These are phyloP conservation scores for Helichrysum umbraculigerum DNA, from an alignment of 129 eudicot genomes.

Conservation along the genomic window DNA sequence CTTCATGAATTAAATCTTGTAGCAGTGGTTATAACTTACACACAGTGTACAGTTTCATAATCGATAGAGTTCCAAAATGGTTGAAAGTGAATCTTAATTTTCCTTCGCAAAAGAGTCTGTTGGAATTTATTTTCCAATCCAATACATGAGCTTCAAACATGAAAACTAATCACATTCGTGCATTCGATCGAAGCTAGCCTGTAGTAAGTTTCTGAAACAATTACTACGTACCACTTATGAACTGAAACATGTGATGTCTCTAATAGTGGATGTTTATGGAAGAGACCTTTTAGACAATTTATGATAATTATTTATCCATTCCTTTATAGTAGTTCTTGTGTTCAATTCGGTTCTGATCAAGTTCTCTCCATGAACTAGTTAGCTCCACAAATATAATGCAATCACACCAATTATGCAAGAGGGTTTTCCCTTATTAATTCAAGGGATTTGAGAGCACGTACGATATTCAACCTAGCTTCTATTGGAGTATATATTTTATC, in stretches of 20 bases:
- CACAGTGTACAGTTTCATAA: no score
- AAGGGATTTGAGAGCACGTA: not conserved
- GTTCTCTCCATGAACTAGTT: not conserved
- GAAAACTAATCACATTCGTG: not conserved
- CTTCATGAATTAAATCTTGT: not conserved
- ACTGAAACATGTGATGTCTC: constrained; percentile 1
- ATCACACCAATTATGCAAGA: not conserved
- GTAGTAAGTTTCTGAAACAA: not conserved
- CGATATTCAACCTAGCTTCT: not conserved
- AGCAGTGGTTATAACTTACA: not conserved
- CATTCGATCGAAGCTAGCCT: no score
- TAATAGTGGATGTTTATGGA: constrained; percentile 5
- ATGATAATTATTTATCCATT: not conserved
- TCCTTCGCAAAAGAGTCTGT: not conserved
- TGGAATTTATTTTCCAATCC: not conserved
- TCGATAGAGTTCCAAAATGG: not conserved
- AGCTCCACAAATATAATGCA: constrained; percentile 2
- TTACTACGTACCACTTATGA: not conserved
- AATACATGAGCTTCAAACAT: constrained; percentile 1
- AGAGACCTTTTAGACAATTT: not conserved
- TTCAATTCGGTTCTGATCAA: not conserved
- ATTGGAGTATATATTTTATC: no score
- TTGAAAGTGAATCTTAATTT: not conserved
- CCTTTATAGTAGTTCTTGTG: not conserved
- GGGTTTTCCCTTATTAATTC: not conserved